A percentile compares a stretch with the other conserved stretches of the same genome.
These are phyloP conservation scores for Vigna mungo DNA, from an alignment of 306 rosid genomes.

Conservation along the genomic window DNA sequence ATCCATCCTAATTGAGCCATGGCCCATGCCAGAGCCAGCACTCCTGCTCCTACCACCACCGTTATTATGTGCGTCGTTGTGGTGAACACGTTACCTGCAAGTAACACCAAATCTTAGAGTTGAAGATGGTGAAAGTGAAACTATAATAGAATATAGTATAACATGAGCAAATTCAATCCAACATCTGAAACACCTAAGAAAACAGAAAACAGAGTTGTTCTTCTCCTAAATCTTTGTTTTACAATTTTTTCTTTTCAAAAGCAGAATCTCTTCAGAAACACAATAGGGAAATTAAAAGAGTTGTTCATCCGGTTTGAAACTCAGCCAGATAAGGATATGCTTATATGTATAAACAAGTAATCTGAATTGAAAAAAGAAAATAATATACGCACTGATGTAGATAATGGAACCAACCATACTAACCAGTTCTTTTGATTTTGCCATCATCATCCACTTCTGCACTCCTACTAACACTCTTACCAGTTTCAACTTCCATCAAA, in stretches of 20 bases:
- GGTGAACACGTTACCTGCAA: slow-evolving; percentile 50
- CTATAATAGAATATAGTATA: background rate
- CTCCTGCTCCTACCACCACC: slow-evolving; percentile 54
- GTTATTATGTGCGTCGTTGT: slow-evolving; percentile 52
- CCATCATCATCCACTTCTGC: slow-evolving; percentile 48
- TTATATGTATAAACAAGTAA: too few relatives aligned
- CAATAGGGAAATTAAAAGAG: background rate
- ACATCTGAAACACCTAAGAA: too few relatives aligned
- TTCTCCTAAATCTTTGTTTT: background rate
- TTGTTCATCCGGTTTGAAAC: background rate
- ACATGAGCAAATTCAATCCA: too few relatives aligned
- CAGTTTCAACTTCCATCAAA: slow-evolving; percentile 38
- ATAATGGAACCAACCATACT: background rate
- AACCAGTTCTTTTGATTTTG: slow-evolving; percentile 48
- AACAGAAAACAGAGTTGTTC: too few relatives aligned
- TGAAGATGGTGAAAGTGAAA: background rate
- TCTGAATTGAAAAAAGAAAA: background rate
- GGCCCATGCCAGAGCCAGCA: slow-evolving; percentile 53
- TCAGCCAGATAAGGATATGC: background rate
- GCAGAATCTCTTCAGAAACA: background rate
- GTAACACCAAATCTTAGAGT: background rate
- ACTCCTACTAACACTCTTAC: background rate
- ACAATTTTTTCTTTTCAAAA: background rate
- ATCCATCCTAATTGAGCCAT: slow-evolving; percentile 56
- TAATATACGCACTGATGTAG: background rate